Conservation (phyloP, 192 early-diverging fungal species). For the Gryganskiella cystojenkinii region DNA sequence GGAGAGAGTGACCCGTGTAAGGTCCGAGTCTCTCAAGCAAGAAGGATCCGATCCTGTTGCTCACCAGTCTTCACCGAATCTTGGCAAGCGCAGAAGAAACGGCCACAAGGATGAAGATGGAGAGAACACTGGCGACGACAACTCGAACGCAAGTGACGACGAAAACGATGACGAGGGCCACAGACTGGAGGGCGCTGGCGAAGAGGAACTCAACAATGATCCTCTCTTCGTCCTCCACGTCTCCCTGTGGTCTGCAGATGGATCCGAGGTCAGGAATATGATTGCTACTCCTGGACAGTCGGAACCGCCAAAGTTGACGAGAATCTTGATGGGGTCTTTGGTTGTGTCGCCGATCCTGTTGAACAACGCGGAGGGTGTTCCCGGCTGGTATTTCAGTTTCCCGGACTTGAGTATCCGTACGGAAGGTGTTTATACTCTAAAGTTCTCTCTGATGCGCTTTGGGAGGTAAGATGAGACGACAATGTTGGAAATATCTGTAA, state of each 20-base stretch:
- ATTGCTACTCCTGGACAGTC: conserved; percentile 55
- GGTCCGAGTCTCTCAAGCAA: conserved; percentile 1
- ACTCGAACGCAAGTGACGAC: background rate
- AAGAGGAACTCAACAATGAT: conserved; percentile 45
- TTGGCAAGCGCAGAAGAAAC: conserved; percentile 16
- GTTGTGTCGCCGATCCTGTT: conserved; percentile 68
- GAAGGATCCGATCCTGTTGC: background rate
- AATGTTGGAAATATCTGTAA: no score
- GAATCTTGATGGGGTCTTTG: conserved; percentile 70
- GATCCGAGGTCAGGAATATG: conserved; percentile 66
- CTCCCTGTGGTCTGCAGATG: conserved; percentile 70
- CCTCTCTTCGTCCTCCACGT: conserved; percentile 72
- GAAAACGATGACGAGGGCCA: background rate
- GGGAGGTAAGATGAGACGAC: conserved; percentile 56
- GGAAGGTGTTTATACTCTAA: conserved; percentile 75
- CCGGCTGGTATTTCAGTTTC: conserved; percentile 82
- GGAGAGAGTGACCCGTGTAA: background rate
- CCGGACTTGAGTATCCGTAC: conserved; percentile 80
- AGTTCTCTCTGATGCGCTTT: conserved; percentile 77
- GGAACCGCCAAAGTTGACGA: conserved; percentile 62
- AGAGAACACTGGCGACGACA: conserved; percentile 6
- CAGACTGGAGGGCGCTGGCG: background rate
- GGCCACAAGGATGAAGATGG: conserved; percentile 13
- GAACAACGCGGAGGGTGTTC: conserved; percentile 64
- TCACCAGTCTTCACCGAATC: conserved; percentile 11